These are phyloP conservation scores for Erysimum pusillum DNA, from an alignment of 441 rosid genomes.

Conservation along the genomic window DNA sequence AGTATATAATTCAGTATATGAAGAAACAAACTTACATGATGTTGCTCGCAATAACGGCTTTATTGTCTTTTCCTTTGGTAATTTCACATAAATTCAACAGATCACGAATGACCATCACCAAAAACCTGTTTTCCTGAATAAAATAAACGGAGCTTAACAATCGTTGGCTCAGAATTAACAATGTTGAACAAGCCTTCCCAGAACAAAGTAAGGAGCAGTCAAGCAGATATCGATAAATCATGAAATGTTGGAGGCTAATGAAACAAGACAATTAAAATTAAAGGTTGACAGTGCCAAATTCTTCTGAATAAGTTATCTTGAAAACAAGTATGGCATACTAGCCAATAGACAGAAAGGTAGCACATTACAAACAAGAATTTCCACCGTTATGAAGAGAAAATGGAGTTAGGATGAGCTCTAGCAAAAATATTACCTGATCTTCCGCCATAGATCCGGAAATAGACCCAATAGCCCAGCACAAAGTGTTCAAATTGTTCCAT, in stretches of 20 bases:
- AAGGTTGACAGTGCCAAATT: conserved; percentile 2
- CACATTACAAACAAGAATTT: conserved; percentile 22
- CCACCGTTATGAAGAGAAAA: background rate
- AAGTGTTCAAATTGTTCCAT: conserved; percentile 96
- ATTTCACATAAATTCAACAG: conserved; percentile 97
- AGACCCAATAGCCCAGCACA: conserved; percentile 99
- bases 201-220: conserved; percentile 6
- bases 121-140: conserved; percentile 96
- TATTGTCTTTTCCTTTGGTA: conserved; percentile 98
- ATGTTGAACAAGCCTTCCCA: conserved; percentile 24
- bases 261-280: conserved; percentile 24
- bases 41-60: conserved; percentile 99
- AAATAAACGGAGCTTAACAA: conserved; percentile 19
- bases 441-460: conserved; percentile 99
- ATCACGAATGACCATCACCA: conserved; percentile 99
- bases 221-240: conserved; percentile 27
- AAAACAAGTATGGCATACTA: conserved; percentile 17
- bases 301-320: background rate
- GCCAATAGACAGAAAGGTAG: conserved; percentile 8
- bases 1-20: background rate
- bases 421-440: conserved; percentile 76
- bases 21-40: conserved; percentile 80
- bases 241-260: conserved; percentile 16
- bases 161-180: conserved; percentile 16
- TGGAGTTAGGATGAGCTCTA: conserved; percentile 1